phyloP scores from a whole-genome alignment of 176 grass and related monocot genomes.

The Oryza glaberrima region DNA sequence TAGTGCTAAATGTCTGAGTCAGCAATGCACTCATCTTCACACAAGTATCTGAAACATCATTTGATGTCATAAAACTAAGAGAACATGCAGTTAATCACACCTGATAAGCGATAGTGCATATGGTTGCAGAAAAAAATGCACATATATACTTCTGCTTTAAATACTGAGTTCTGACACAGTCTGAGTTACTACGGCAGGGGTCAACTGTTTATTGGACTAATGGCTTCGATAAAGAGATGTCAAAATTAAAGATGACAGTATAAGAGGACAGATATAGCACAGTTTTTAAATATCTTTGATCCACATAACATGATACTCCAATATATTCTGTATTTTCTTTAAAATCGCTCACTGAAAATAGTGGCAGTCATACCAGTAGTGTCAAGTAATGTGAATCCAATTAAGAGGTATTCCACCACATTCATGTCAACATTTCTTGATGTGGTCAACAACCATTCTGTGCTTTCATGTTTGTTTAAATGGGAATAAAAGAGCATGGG shows the following conservation, averaged over 20 bases:
- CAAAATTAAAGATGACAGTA: slow-evolving; percentile 1
- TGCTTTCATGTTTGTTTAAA: background rate
- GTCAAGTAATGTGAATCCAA: background rate
- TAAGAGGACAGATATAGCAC: background rate
- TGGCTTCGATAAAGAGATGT: slow-evolving; percentile 14
- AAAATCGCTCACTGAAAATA: background rate
- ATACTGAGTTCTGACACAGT: background rate
- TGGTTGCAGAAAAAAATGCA: slow-evolving; percentile 14
- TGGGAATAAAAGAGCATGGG: background rate
- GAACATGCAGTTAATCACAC: slow-evolving; percentile 4
- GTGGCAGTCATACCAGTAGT: background rate
- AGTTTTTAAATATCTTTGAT: background rate
- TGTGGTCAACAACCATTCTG: background rate
- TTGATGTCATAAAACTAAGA: slow-evolving; percentile 4
- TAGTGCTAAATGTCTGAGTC: background rate
- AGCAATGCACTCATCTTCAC: background rate
- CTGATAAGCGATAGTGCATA: background rate
- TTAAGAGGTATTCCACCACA: background rate
- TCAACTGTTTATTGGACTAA: background rate
- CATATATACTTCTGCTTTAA: background rate
- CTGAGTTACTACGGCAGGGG: background rate
- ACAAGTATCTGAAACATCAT: slow-evolving; percentile 3
- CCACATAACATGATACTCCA: background rate
- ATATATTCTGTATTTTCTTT: background rate
- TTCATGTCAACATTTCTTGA: slow-evolving; percentile 20